Base-by-base conservation (phyloP, 169 alveolate species). In the Plasmodium vinckei region DNA sequence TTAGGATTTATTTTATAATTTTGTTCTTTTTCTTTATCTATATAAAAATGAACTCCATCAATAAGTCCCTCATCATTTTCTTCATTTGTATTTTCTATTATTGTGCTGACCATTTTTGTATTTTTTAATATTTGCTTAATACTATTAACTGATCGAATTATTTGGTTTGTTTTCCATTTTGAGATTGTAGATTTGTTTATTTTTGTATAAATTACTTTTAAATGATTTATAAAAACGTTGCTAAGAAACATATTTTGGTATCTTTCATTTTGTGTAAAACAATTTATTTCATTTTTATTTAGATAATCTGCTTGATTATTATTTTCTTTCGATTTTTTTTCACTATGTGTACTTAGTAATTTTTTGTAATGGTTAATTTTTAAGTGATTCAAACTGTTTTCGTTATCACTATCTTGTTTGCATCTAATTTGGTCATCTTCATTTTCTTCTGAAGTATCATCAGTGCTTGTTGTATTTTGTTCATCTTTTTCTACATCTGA, bases 101-200 rank as follows among this genome's bases (percentile, higher is more conserved):
- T 25, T 9, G 42, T 60, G 12, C 10, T 13, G 0, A 42, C 47
- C 13, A 15, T 15, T 75, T 75, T 73, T 17, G 10, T 19, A 47
- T 56, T 42, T 46, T 49, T 64, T 6, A 82, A 49, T 3, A 47
- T 17, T 9, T 5, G 9, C 23, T 82, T 68, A 39, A 82, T 61
- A 6, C 21, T 25, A 10, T 33, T 49, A n/a, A 82, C 82, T 15
- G 56, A 54, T 82, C 25, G 39, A 33, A 60, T 47, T 49, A 82
- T 54, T 42, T 42, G 12, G 19, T 27, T 72, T 9, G 56, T 46
- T 33, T 67, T 15, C 79, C 84, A 82, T 46, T 67, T 53, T 0
- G 67, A 9, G 2, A 82, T 57, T 46, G 65, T 82, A 25, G 39
- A 39, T 47, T 67, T 79, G 46, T 65, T 79, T 53, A 79, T 79